phyloP scores from a whole-genome alignment of 768 basidiomycete species.

The Termitomyces eurrhizus region DNA sequence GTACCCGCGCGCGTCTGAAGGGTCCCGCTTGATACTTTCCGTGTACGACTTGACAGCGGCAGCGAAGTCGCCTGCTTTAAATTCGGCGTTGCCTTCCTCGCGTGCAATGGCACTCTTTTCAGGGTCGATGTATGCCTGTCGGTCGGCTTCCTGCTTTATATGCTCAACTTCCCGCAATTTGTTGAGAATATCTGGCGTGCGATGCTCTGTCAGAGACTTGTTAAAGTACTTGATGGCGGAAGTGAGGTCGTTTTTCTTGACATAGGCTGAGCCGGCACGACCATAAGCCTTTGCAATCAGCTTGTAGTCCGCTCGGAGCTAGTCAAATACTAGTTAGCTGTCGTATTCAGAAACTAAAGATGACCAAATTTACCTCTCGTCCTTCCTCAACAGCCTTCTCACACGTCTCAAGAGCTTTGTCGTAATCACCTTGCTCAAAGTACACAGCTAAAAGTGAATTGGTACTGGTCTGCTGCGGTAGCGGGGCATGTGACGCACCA shows the following conservation, averaged over 20 bases:
- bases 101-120: constrained; percentile 77
- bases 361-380: constrained; percentile 47
- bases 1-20: constrained; percentile 86
- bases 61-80: constrained; percentile 92
- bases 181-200: constrained; percentile 86
- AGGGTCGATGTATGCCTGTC: constrained; percentile 83
- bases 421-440: constrained; percentile 91
- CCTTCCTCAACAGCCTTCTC: constrained; percentile 98
- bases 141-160: constrained; percentile 71
- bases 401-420: constrained; percentile 86
- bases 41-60: constrained; percentile 89
- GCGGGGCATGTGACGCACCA: constrained; percentile 39
- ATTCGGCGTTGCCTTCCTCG: constrained; percentile 88
- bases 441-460: constrained; percentile 63
- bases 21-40: constrained; percentile 96
- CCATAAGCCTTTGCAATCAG: constrained; percentile 92
- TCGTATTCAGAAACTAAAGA: neutral
- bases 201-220: constrained; percentile 94
- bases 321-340: constrained; percentile 2
- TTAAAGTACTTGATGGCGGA: constrained; percentile 89
- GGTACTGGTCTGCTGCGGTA: neutral
- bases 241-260: constrained; percentile 69
- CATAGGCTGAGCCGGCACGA: constrained; percentile 82
- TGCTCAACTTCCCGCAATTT: constrained; percentile 88
- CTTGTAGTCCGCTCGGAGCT: constrained; percentile 93